Percentiles rank a stretch among this genome's conserved stretches.
These are phyloP conservation scores for Orbilia blumenaviensis DNA, from an alignment of 2,329 filamentous ascomycete species.

Conservation along the genomic window DNA sequence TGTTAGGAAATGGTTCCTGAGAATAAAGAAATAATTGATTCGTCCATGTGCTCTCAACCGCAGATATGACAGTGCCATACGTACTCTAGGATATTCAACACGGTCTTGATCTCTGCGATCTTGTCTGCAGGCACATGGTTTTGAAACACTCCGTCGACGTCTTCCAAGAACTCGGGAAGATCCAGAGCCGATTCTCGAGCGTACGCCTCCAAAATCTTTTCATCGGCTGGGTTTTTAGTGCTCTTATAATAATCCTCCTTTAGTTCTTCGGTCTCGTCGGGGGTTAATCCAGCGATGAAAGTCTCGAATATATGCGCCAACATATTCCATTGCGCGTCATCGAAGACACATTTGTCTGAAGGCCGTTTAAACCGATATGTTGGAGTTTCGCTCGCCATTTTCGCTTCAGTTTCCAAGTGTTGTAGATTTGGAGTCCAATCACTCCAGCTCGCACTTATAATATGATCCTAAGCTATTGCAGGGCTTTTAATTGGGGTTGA, in stretches of 20 bases:
- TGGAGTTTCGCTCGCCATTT: slow-evolving; percentile 37
- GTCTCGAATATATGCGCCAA: slow-evolving; percentile 49
- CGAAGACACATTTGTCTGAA: slow-evolving; percentile 48
- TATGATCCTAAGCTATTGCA: neutral
- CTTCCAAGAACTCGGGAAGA: slow-evolving; percentile 40
- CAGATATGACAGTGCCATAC: neutral
- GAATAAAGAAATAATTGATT: neutral
- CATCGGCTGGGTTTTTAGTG: slow-evolving; percentile 32
- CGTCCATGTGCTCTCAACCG: neutral
- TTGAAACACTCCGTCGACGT: slow-evolving; percentile 30
- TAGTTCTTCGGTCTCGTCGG: slow-evolving; percentile 45
- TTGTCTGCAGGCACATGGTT: slow-evolving; percentile 40
- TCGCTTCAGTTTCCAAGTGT: neutral
- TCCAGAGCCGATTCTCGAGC: slow-evolving; percentile 36
- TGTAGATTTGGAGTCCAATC: neutral
- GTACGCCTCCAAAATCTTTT: slow-evolving; percentile 40
- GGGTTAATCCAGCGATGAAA: slow-evolving; percentile 35
- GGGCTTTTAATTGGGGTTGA: neutral
- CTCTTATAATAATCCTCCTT: slow-evolving; percentile 48
- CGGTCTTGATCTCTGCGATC: slow-evolving; percentile 48
- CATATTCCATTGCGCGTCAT: slow-evolving; percentile 53
- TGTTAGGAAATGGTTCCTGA: neutral
- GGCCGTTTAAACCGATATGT: slow-evolving; percentile 48
- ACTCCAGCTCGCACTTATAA: too few relatives aligned
- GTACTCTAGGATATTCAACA: slow-evolving; percentile 52